Percentiles rank a stretch among this genome's conserved stretches.
These are phyloP conservation scores for Poteriospumella lacustris DNA, from an alignment of 108 stramenopile genomes.

Conservation along the genomic window DNA sequence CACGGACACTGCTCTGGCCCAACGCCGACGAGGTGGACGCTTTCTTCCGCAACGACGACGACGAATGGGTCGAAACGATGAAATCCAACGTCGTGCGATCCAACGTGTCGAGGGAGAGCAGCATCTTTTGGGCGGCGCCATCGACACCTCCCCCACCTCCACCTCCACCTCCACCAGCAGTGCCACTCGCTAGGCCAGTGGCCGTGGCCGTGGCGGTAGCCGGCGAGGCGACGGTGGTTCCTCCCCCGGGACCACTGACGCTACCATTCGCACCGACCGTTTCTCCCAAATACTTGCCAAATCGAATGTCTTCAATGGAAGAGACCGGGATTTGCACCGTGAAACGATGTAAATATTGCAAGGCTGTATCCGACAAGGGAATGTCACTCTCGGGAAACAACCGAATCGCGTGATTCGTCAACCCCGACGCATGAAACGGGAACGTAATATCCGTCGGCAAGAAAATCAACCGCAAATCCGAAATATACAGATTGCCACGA, in stretches of 20 bases:
- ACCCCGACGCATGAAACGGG: neutral
- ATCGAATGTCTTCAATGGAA: neutral
- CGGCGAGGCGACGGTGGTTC: neutral
- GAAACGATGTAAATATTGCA: neutral
- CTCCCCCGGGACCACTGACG: neutral
- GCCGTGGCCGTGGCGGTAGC: neutral
- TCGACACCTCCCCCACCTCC: neutral
- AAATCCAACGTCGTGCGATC: no score
- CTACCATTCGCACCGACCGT: neutral
- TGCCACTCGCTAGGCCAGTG: neutral
- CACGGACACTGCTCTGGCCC: no score
- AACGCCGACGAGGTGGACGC: no score
- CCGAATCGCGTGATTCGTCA: neutral
- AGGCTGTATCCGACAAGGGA: neutral
- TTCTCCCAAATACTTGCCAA: neutral
- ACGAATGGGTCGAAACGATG: no score
- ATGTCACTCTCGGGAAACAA: neutral
- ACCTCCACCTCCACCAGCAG: neutral
- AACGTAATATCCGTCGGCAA: neutral
- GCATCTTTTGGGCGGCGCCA: no score
- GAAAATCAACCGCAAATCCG: constrained; percentile 19
- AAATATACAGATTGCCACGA: constrained; percentile 3
- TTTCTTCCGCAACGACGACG: no score
- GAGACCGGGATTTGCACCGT: neutral
- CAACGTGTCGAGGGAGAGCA: no score